These are phyloP conservation scores for Aspergillus fructus DNA, from an alignment of 2,329 filamentous ascomycete species.

Conservation along the genomic window DNA sequence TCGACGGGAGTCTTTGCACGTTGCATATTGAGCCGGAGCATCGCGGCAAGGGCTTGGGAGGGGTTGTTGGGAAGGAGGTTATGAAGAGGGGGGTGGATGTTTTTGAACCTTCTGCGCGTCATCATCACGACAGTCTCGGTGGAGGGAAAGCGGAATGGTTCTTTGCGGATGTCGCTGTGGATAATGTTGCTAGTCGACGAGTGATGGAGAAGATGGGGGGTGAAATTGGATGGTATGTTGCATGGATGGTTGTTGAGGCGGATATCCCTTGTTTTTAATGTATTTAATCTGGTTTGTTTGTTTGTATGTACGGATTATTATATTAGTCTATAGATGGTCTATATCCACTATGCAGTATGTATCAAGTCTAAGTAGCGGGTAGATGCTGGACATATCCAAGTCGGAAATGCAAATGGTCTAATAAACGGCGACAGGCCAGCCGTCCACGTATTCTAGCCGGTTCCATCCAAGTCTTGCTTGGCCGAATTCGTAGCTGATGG, in stretches of 20 bases:
- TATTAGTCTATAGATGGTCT: background rate
- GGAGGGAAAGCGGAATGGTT: background rate
- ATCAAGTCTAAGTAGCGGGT: background rate
- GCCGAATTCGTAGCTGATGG: constrained; percentile 29
- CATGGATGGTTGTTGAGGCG: constrained; percentile 41
- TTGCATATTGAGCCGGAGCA: constrained; percentile 10
- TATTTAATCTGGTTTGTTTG: no score
- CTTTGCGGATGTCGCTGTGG: constrained; percentile 8
- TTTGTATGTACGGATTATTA: no score
- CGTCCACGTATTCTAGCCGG: constrained; percentile 30
- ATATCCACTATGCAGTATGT: background rate
- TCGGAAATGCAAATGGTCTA: background rate
- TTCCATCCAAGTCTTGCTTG: constrained; percentile 34
- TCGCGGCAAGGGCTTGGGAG: constrained; percentile 1
- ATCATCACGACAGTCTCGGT: no score
- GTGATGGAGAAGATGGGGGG: constrained; percentile 49
- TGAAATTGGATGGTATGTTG: constrained; percentile 31
- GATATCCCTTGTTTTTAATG: background rate
- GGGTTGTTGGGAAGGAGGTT: constrained; percentile 5
- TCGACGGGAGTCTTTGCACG: background rate
- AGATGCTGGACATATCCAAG: background rate
- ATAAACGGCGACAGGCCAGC: constrained; percentile 29
- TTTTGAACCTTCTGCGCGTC: background rate
- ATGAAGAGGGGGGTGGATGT: constrained; percentile 1
- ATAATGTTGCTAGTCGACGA: constrained; percentile 22